Base-by-base conservation (phyloP, 2,329 filamentous ascomycete genomes). In the Cryphonectria nitschkei region DNA sequence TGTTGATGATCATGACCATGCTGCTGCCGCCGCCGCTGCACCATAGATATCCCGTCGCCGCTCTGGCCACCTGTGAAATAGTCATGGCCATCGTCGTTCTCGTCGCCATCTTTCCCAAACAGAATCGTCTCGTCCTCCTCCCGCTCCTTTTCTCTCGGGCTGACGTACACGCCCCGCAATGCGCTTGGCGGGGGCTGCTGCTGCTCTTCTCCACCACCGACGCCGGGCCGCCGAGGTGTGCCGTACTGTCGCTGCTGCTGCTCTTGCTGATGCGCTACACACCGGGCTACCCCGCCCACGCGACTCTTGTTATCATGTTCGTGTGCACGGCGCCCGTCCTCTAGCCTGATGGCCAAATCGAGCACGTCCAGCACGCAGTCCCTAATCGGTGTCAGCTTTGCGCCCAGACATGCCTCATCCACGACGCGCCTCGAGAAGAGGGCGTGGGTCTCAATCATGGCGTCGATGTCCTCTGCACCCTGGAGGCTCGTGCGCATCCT, bases 321-420 rank as follows among this genome's bases (percentile, higher is more conserved):
- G 75, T 84, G 79, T 37, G 77, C 73, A 70, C 79, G 74, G 74
- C 89, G 87, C 1, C 88, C 82, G 74, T 92, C 88, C 39, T 91
- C 88, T 41, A 97, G 88, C 69, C 86, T 84, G 61, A 95, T 88
- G 2, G 89, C 89, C 16, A 97, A 82, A 76, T 97, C 93, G 1
- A 98, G 85, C 2, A 96, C 81, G 63, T 90, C 89, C n/a, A 95
- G 83, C 26, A 97, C 87, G 19, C 89, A 89, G 70, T 92, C 88
- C 69, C 89, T 86, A 50, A 98, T 92, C 0, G 92, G 90, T 22
- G 85, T 84, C 4, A 97, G 81, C 68, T 90, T 91, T 22, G 84
- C 81, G 0, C 91, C 89, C 0, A 97, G 86, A 34, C 96, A 87
- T 13, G 92, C 89, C 74, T 93, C 90, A 43, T 89, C 87, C 69